Base-by-base conservation (phyloP, 805 yeast genomes). In the Candida railenensis region DNA sequence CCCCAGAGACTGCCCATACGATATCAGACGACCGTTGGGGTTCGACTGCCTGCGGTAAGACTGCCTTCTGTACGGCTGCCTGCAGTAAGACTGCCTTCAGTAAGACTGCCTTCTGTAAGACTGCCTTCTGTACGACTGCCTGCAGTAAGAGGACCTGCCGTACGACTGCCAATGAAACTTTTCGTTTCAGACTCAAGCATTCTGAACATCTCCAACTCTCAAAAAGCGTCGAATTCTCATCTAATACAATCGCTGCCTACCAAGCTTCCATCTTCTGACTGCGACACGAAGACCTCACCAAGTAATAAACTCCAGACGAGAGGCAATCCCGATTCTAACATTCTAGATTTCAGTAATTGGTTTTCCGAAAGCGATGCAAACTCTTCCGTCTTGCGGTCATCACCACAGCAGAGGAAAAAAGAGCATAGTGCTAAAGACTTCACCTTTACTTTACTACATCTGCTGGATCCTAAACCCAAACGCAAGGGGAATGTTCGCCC, bases 261-360 rank as follows among this genome's bases (percentile, higher is more conserved):
- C 30, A 25, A 25, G 11, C 11, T 25, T 25, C 30, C 5, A 25
- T n/a, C n/a, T n/a, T n/a, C n/a, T n/a, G n/a, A n/a, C n/a, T n/a
- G n/a, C n/a, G n/a, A n/a, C n/a, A n/a, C n/a, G n/a, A n/a, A n/a
- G n/a, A n/a, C n/a, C 30, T 25, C 30, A 25, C 9, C 30, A 25
- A 5, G 30, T 11, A 5, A 25, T 7, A 25, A 11, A 11, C 30
- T 22, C 32, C 11, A n/a, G 16, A 16, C n/a, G 7, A 22, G 25
- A 19, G 11, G 7, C 5, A 22, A 21, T 21, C 16, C n/a, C n/a
- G 37, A 16, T 14, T 19, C 21, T 18, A 19, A 45, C n/a, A 39
- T 59, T 15, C 45, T 57, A 15, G 61, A 59, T 45, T 39, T 58
- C 4, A 43, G 33, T 12, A 51, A 60, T 36, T 60, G 65, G 65